A percentile compares a stretch with the other conserved stretches of the same genome.
These are phyloP conservation scores for Rhizomucor miehei DNA, from an alignment of 371 early-diverging fungal genomes.

Conservation along the genomic window DNA sequence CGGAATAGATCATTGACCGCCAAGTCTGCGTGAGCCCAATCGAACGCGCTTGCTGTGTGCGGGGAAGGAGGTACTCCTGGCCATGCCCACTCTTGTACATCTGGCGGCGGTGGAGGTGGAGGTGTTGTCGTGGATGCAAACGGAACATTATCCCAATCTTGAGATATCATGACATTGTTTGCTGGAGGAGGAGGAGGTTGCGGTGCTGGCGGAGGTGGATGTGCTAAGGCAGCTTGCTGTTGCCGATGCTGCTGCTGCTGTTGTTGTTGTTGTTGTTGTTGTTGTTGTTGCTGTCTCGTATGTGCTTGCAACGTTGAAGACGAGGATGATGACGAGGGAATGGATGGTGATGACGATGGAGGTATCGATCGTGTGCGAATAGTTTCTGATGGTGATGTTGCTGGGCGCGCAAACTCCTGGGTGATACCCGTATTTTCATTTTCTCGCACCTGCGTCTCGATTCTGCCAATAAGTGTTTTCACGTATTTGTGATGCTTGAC, in stretches of 20 bases:
- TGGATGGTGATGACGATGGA: no score
- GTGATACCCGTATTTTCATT: constrained; percentile 2
- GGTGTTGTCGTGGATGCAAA: no score
- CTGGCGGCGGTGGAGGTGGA: no score
- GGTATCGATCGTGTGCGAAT: no score
- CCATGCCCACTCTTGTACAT: constrained; percentile 7
- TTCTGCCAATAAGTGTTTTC: constrained; percentile 19
- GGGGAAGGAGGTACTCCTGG: constrained; percentile 1
- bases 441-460: constrained; percentile 13
- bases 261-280: constrained; percentile 1
- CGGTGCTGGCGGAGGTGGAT: constrained; percentile 1
- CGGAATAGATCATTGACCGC: constrained; percentile 15
- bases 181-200: neutral
- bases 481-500: constrained; percentile 43
- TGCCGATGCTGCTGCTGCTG: neutral
- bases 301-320: constrained; percentile 2
- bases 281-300: constrained; percentile 1
- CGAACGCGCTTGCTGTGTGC: neutral
- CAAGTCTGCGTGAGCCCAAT: constrained; percentile 7
- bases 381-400: no score
- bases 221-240: neutral
- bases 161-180: neutral
- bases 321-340: neutral
- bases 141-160: no score
- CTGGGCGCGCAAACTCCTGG: neutral